phyloP scores from a whole-genome alignment of 257 asterid genomes.

The Thymus mandschuricus region DNA sequence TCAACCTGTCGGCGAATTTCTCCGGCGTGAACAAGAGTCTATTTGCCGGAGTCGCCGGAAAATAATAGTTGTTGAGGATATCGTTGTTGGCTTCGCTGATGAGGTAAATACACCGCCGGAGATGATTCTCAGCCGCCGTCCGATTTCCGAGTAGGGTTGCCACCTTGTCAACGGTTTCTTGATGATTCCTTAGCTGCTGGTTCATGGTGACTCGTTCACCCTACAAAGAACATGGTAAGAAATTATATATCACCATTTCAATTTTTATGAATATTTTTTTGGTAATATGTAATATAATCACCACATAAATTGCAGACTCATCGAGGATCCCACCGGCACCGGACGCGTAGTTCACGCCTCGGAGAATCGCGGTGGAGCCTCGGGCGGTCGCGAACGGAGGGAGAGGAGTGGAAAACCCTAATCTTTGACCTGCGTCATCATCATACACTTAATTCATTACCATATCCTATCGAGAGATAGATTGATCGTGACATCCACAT shows the following conservation, averaged over 20 bases:
- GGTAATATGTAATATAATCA: too few species aligned
- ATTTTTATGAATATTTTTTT: too few species aligned
- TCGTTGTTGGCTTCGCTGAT: constrained; percentile 59
- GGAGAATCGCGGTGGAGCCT: too few species aligned
- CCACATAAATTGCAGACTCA: too few species aligned
- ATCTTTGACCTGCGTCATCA: too few species aligned
- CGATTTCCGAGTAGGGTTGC: constrained; percentile 8
- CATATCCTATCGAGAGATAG: too few species aligned
- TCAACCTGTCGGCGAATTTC: constrained; percentile 43
- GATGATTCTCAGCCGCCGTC: constrained; percentile 13
- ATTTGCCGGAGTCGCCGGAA: constrained; percentile 26
- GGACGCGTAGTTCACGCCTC: too few species aligned
- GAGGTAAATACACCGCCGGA: constrained; percentile 45
- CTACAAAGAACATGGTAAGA: not conserved
- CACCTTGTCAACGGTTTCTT: constrained; percentile 22
- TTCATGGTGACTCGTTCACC: constrained; percentile 31
- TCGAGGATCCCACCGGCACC: too few species aligned
- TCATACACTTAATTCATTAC: too few species aligned
- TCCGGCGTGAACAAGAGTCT: constrained; percentile 39
- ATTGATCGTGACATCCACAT: too few species aligned
- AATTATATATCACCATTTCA: too few species aligned
- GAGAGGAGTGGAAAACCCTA: too few species aligned
- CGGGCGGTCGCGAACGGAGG: constrained; percentile 19
- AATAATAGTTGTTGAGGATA: constrained; percentile 51
- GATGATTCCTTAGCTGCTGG: constrained; percentile 42